These are phyloP conservation scores for Phalaenopsis equestris DNA, from an alignment of 106 monocot species.

Conservation along the genomic window DNA sequence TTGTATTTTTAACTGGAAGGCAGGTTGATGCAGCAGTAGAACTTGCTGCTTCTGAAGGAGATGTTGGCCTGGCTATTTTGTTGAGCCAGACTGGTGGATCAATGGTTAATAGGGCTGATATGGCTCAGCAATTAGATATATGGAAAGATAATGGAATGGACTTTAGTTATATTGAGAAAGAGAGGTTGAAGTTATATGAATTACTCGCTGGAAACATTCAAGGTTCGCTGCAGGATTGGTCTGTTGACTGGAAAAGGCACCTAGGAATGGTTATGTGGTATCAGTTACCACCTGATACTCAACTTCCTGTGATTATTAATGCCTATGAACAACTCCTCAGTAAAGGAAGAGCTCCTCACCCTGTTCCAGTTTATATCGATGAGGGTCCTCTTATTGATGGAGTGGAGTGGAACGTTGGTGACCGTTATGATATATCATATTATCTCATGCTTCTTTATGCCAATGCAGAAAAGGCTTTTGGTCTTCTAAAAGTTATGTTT, in stretches of 20 bases:
- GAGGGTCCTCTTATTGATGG: constrained; percentile 68
- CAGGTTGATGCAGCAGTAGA: constrained; percentile 84
- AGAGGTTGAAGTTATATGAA: constrained; percentile 72
- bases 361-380: constrained; percentile 89
- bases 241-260: constrained; percentile 89
- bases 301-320: constrained; percentile 51
- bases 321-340: constrained; percentile 73
- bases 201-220: constrained; percentile 84
- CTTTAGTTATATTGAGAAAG: constrained; percentile 75
- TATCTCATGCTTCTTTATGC: constrained; percentile 99
- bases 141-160: constrained; percentile 90
- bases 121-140: constrained; percentile 65
- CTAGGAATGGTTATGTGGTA: constrained; percentile 91
- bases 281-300: constrained; percentile 71
- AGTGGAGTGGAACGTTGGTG: constrained; percentile 45
- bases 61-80: constrained; percentile 77
- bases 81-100: constrained; percentile 86
- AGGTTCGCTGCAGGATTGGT: constrained; percentile 45
- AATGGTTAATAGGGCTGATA: constrained; percentile 69
- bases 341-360: constrained; percentile 80
- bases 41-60: constrained; percentile 76
- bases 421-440: constrained; percentile 82
- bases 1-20: constrained; percentile 65
- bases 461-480: constrained; percentile 40
- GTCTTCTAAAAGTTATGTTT: constrained; percentile 70